These are phyloP conservation scores for Pleurotus pulmonarius DNA, from an alignment of 768 basidiomycete genomes.

Conservation along the genomic window DNA sequence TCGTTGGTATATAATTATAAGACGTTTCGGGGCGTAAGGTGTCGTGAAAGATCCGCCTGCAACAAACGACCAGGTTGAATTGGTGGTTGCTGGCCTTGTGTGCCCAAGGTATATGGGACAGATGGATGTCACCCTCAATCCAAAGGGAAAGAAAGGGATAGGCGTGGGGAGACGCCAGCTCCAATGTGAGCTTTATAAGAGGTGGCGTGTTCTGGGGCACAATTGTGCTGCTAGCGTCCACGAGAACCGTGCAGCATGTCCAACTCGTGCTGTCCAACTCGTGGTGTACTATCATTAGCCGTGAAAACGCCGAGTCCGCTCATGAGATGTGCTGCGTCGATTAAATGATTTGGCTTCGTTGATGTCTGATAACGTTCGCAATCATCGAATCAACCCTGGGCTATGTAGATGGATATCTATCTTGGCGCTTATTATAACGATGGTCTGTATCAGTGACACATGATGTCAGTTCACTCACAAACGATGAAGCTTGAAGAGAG, in stretches of 20 bases:
- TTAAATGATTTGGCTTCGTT: not conserved
- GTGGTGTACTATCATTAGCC: slow-evolving; percentile 2
- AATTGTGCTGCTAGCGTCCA: not conserved
- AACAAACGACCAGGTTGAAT: not conserved
- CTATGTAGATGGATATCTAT: no score
- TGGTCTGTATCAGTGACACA: no score
- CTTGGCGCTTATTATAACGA: no score
- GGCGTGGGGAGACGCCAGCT: not conserved
- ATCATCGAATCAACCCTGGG: no score
- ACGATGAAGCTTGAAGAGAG: no score
- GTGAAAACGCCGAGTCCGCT: not conserved
- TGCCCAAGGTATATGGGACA: not conserved
- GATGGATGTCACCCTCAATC: slow-evolving; percentile 1
- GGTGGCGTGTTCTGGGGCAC: not conserved
- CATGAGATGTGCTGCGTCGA: not conserved
- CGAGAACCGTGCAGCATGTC: slow-evolving; percentile 2
- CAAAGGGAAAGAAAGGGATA: not conserved
- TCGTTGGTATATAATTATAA: not conserved
- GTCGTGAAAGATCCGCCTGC: not conserved
- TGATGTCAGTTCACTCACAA: no score
- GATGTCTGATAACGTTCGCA: no score
- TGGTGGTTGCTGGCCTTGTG: not conserved
- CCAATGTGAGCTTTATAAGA: not conserved
- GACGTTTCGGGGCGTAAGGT: not conserved
- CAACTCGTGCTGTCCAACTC: not conserved